Base-by-base conservation (phyloP, 768 basidiomycete species). In the Coprinopsis marcescibilis region DNA sequence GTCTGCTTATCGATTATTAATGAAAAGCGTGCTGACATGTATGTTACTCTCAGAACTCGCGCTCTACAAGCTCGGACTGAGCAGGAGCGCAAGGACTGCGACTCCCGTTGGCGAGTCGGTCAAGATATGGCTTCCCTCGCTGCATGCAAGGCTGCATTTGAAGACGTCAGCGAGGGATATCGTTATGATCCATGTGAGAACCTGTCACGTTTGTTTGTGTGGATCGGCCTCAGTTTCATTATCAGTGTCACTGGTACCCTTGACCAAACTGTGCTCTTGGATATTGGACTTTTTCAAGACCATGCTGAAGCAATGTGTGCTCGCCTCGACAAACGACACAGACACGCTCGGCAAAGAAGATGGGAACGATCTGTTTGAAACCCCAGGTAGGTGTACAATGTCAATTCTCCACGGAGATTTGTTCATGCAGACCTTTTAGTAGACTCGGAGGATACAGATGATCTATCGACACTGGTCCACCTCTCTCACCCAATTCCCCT, bases 211-310 rank as follows among this genome's bases (percentile, higher is more conserved):
- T 20, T 19, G 27, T 40, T 10, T 36, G 32, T n/a, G 32, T 45
- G 15, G 15, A 26, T 24, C 26, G 36, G 3, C 3, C 25, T 45
- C 19, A 19, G 3, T 26, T 14, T 34, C 49, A 42, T 13, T 5
- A 15, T 23, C 44, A 90, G 87, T 80, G 44, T 77, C 82, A 27
- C 72, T 80, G 21, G 89, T 88, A 88, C 81, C 84, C 52, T 69
- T 89, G 12, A 75, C 81, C 37, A 76, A 73, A 7, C 56, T 88
- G 37, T 77, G 74, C 1, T 66, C 64, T 6, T 90, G 85, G 85
- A 59, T 77, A 35, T 65, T 87, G 21, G 63, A 64, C 26, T 80
- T 87, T 52, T 51, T 80, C 15, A 83, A 85, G 58, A 74, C 65
- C 43, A 59, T 90, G 3, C 59, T 88, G 61, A 83, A 77, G 53